Conservation (phyloP, 352 stramenopile species). For the Peronospora destructor region DNA sequence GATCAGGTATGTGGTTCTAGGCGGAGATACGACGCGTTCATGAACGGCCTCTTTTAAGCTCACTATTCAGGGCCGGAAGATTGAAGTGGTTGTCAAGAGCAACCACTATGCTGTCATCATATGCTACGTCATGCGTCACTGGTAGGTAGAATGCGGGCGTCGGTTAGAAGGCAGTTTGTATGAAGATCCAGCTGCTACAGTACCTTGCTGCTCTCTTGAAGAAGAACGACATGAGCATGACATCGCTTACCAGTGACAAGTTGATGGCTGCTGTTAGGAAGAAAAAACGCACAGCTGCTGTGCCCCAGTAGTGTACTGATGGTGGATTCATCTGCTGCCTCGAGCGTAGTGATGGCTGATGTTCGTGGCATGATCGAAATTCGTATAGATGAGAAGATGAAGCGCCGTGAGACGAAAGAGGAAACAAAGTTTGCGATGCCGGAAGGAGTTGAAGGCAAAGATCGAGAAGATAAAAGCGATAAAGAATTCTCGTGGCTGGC, state of each 20-base stretch:
- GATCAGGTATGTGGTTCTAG: slow-evolving; percentile 75
- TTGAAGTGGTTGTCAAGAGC: slow-evolving; percentile 68
- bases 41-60: slow-evolving; percentile 59
- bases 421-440: slow-evolving; percentile 58
- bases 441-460: slow-evolving; percentile 57
- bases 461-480: slow-evolving; percentile 74
- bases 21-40: slow-evolving; percentile 80
- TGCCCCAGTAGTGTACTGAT: slow-evolving; percentile 39
- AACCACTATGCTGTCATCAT: slow-evolving; percentile 82
- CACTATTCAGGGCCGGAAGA: slow-evolving; percentile 57
- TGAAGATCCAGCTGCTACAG: slow-evolving; percentile 76
- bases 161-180: slow-evolving; percentile 75
- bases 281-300: slow-evolving; percentile 75
- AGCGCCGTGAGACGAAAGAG: slow-evolving; percentile 70
- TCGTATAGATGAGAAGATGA: slow-evolving; percentile 70
- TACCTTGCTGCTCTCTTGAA: slow-evolving; percentile 61
- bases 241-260: slow-evolving; percentile 77
- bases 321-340: slow-evolving; percentile 38
- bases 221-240: slow-evolving; percentile 80
- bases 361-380: slow-evolving; percentile 80
- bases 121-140: slow-evolving; percentile 57
- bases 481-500: slow-evolving; percentile 67
- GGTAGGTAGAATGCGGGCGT: slow-evolving; percentile 59
- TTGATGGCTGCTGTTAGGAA: slow-evolving; percentile 73
- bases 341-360: slow-evolving; percentile 68